phyloP scores from a whole-genome alignment of 352 stramenopile species.

The Phytophthora podocarpi region DNA sequence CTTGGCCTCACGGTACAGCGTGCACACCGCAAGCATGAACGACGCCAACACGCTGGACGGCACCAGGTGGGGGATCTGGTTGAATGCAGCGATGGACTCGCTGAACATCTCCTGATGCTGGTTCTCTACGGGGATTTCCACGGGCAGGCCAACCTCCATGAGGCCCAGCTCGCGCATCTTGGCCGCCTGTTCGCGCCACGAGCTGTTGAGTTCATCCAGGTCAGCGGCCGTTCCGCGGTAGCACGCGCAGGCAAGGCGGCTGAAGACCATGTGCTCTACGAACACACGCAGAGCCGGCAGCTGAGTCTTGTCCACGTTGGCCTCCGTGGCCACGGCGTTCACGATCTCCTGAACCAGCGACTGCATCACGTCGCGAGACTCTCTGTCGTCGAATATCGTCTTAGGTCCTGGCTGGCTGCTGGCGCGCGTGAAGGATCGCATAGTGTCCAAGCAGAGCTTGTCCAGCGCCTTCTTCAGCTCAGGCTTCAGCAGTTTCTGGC shows the following conservation, averaged over 20 bases:
- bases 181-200: conserved; percentile 59
- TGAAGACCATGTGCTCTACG: conserved; percentile 82
- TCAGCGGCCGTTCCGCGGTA: conserved; percentile 59
- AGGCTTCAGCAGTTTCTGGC: conserved; percentile 62
- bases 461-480: conserved; percentile 70
- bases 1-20: conserved; percentile 70
- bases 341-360: conserved; percentile 73
- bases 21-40: conserved; percentile 69
- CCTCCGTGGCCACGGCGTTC: conserved; percentile 51
- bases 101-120: conserved; percentile 46
- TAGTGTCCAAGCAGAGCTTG: conserved; percentile 64
- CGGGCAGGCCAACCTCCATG: conserved; percentile 59
- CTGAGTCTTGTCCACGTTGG: conserved; percentile 32
- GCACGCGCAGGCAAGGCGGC: conserved; percentile 65
- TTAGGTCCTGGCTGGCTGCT: conserved; percentile 29
- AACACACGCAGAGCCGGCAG: conserved; percentile 46
- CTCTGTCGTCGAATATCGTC: conserved; percentile 55
- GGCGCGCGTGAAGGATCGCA: conserved; percentile 51
- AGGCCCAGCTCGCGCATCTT: conserved; percentile 52
- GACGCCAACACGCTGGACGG: conserved; percentile 65
- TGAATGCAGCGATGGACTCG: conserved; percentile 71
- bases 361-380: conserved; percentile 68
- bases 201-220: conserved; percentile 71
- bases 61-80: conserved; percentile 71
- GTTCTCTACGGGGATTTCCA: conserved; percentile 32